phyloP scores from a whole-genome alignment of 2,329 filamentous ascomycete genomes.

The Escovopsis sp. region DNA sequence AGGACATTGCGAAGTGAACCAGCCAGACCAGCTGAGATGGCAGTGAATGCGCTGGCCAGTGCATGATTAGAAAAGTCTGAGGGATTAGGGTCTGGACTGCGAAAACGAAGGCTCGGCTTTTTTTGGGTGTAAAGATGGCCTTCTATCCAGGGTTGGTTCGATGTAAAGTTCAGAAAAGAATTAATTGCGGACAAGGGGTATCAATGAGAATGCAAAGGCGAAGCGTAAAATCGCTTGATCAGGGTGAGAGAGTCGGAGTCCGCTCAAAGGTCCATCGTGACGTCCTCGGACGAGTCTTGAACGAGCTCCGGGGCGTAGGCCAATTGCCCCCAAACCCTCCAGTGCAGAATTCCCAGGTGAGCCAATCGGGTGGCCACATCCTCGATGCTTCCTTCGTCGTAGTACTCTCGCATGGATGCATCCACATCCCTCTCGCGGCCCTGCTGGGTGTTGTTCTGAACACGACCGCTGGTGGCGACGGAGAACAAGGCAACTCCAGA shows the following conservation, averaged over 20 bases:
- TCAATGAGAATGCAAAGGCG: constrained; percentile 1
- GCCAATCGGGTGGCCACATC: constrained; percentile 66
- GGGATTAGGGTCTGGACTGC: too few species aligned
- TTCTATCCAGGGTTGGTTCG: too few species aligned
- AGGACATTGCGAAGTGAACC: background rate
- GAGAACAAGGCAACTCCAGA: constrained; percentile 40
- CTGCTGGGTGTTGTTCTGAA: constrained; percentile 22
- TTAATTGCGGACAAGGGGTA: background rate
- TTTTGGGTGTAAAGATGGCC: too few species aligned
- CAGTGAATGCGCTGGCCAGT: background rate
- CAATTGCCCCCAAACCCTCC: constrained; percentile 72
- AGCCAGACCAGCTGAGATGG: background rate
- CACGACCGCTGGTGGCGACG: constrained; percentile 36
- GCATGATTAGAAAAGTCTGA: background rate
- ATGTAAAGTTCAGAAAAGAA: too few species aligned
- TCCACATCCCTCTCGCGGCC: constrained; percentile 23
- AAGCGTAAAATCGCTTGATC: too few species aligned
- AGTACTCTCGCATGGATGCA: constrained; percentile 23
- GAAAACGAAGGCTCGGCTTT: too few species aligned
- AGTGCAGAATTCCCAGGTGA: constrained; percentile 75
- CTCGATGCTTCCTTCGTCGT: constrained; percentile 39
- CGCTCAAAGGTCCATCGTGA: constrained; percentile 10
- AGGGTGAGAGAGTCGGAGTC: background rate
- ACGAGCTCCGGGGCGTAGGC: constrained; percentile 43
- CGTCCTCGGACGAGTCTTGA: constrained; percentile 19